phyloP scores from a whole-genome alignment of 495 filamentous ascomycete genomes.

The Aspergillus olivimuriae region DNA sequence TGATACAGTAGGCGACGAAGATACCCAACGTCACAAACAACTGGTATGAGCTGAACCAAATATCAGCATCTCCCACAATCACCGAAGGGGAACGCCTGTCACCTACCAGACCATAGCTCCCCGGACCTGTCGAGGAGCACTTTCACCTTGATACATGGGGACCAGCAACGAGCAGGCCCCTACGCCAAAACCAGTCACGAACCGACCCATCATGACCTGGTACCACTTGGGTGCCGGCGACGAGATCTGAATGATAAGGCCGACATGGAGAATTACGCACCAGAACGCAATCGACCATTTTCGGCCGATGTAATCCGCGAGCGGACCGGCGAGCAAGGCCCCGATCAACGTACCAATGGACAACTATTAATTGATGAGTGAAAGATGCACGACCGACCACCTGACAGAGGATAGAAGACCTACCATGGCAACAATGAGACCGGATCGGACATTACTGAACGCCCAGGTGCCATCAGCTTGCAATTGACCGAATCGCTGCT shows the following conservation, averaged over 20 bases:
- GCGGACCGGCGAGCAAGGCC: conserved; percentile 48
- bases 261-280: conserved; percentile 55
- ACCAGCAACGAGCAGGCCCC: conserved; percentile 61
- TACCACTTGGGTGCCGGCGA: conserved; percentile 43
- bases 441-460: conserved; percentile 46
- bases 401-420: conserved; percentile 2
- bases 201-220: conserved; percentile 44
- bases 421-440: conserved; percentile 46
- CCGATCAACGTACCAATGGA: conserved; percentile 62
- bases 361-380: conserved; percentile 22
- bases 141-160: conserved; percentile 66
- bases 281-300: conserved; percentile 44
- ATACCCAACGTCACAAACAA: conserved; percentile 81
- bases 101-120: conserved; percentile 51
- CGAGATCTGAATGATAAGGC: conserved; percentile 58
- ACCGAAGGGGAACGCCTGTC: not conserved
- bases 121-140: conserved; percentile 53
- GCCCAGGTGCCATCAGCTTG: conserved; percentile 21
- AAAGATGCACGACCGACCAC: not conserved
- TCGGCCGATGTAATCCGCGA: conserved; percentile 43
- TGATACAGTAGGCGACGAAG: conserved; percentile 69
- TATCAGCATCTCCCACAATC: not conserved
- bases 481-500: conserved; percentile 35
- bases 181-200: conserved; percentile 58
- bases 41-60: conserved; percentile 49